Evolutionary conservation across 1,139 yeast species (phyloP).

Genomic region (Hansenula sp.): DNA sequence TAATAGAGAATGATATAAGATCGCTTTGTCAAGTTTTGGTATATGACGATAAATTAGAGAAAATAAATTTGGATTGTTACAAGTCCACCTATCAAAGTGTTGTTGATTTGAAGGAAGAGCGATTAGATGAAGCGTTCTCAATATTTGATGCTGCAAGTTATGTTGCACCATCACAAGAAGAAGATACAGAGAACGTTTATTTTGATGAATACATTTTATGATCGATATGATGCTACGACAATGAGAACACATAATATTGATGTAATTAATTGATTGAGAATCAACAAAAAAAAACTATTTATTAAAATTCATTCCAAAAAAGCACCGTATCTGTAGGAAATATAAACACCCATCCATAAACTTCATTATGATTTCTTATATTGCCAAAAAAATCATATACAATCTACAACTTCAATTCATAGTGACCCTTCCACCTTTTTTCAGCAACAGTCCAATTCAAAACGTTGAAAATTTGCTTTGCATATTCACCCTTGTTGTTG

Average conservation of each 20-base stretch:
- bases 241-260: background rate
- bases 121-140: conserved; percentile 30
- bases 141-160: conserved; percentile 30
- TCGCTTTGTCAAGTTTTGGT: conserved; percentile 84
- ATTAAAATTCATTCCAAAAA: background rate
- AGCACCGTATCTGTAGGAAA: background rate
- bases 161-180: conserved; percentile 26
- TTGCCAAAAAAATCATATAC: no score
- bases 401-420: conserved; percentile 5
- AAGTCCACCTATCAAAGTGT: conserved; percentile 53
- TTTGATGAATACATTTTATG: conserved; percentile 36
- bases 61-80: conserved; percentile 50
- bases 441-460: conserved; percentile 94
- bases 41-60: conserved; percentile 82
- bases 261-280: background rate
- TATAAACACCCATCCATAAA: background rate
- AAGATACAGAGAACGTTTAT: conserved; percentile 31
- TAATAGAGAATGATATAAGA: conserved; percentile 69
- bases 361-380: no score
- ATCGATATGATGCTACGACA: background rate
- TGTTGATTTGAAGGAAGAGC: conserved; percentile 27
- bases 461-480: conserved; percentile 93
- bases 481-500: conserved; percentile 88
- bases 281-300: no score
- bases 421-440: conserved; percentile 34